Base-by-base conservation (phyloP, 1,139 yeast species). In the Protomyces inouyei region DNA sequence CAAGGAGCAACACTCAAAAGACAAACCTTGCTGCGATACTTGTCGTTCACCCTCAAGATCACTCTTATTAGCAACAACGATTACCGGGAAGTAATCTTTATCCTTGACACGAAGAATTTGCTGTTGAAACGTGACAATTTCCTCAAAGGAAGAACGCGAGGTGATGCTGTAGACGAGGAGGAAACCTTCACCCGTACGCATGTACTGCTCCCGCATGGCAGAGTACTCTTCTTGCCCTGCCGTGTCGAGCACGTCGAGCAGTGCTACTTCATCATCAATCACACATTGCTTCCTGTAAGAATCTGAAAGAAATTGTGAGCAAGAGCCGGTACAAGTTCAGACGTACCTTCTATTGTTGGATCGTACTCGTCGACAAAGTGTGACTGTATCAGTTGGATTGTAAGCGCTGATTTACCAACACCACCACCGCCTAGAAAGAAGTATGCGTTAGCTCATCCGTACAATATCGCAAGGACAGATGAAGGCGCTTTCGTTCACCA, bases 371-470 rank as follows among this genome's bases (percentile, higher is more conserved):
- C 75, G 51, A 89, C 95, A 73, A 89, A 89, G 73, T 90, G 96
- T 55, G 91, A 85, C 75, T 91, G 97, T 67, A 91, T 89, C 52
- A 75, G 72, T 75, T 92, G 95, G 68, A 92, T 91, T 55, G 98
- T 91, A 69, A 91, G 79, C 9, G 97, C 97, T 25, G 95, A 87
- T 76, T 91, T 91, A 78, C 98, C 98, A 67, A 91, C 97, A 77
- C 96, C 97, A 75, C 97, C 97, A 54, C 97, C 97, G 66, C 48
- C 48, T 43, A 18, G 48, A 6, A 28, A 28, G 32, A 28, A 3
- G 2, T 2, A 28, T 28, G 32, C 32, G 32, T 28, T 28, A 28
- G 32, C 32, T 28, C 32, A 28, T 6, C 32, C 32, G 5, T 4
- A 3, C 32, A 28, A 28, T 28, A 28, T 28, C 32, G 32, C 32